Evolutionary conservation across 352 stramenopile genomes (phyloP).

Genomic region (Globisporangium lucens): DNA sequence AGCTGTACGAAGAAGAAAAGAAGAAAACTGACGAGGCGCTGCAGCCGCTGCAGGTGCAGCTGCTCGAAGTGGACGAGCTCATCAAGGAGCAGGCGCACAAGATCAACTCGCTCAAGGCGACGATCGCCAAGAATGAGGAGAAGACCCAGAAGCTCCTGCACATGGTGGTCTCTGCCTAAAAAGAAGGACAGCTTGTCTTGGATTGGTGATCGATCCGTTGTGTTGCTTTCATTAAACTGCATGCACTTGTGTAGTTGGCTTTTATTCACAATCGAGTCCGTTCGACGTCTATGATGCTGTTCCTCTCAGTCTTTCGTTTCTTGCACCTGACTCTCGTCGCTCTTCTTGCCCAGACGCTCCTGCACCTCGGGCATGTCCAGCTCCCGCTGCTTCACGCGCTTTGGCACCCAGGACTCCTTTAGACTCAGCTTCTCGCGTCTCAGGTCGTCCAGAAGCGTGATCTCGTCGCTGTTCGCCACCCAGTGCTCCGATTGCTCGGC

Average conservation of each 20-base stretch:
- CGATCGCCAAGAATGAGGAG: conserved; percentile 91
- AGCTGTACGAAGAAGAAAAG: conserved; percentile 80
- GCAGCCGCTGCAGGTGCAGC: conserved; percentile 75
- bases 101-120: conserved; percentile 90
- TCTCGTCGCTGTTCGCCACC: conserved; percentile 34
- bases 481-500: conserved; percentile 48
- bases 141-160: conserved; percentile 88
- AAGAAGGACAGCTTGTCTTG: neutral
- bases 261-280: neutral
- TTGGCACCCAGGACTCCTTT: conserved; percentile 61
- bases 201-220: neutral
- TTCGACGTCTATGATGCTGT: neutral
- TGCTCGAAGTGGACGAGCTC: conserved; percentile 87
- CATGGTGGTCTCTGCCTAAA: conserved; percentile 80
- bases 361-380: conserved; percentile 60
- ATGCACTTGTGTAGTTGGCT: neutral
- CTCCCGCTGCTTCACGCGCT: conserved; percentile 57
- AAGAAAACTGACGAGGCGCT: conserved; percentile 83
- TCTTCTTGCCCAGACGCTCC: conserved; percentile 32
- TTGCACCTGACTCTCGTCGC: neutral
- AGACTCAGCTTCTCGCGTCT: conserved; percentile 46
- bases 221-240: neutral
- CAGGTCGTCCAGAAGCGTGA: conserved; percentile 52
- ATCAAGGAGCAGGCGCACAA: conserved; percentile 91
- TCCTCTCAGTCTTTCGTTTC: neutral